These are phyloP conservation scores for Auriscalpium microsporum DNA, from an alignment of 768 basidiomycete genomes.

Conservation along the genomic window DNA sequence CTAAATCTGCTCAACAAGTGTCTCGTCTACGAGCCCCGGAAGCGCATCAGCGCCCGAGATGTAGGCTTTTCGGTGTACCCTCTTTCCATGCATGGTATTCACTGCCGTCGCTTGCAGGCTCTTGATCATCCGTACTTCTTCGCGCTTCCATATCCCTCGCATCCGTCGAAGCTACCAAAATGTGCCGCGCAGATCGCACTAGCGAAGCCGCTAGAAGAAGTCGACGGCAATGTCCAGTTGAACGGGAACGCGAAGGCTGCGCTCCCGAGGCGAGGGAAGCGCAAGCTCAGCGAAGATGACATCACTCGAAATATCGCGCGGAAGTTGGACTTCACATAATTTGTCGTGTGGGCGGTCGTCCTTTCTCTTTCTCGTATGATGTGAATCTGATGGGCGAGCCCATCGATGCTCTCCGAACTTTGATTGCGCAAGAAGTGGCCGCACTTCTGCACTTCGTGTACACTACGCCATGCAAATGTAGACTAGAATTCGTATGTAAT, in stretches of 20 bases:
- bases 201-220: constrained; percentile 61
- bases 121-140: constrained; percentile 85
- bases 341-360: not conserved
- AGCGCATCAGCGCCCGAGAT: constrained; percentile 71
- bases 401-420: no score
- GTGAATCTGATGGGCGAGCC: no score
- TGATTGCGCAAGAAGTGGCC: no score
- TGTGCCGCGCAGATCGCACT: constrained; percentile 32
- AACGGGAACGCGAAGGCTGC: constrained; percentile 40
- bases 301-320: constrained; percentile 53
- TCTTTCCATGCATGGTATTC: not conserved
- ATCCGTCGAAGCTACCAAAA: constrained; percentile 86
- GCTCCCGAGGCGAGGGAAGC: constrained; percentile 52
- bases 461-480: constrained; percentile 12
- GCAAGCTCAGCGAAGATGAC: constrained; percentile 54
- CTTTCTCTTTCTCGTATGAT: not conserved
- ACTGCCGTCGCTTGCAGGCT: constrained; percentile 40
- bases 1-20: constrained; percentile 75
- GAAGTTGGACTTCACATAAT: constrained; percentile 50
- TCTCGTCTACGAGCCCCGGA: constrained; percentile 78
- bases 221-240: constrained; percentile 64
- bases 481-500: constrained; percentile 10
- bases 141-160: constrained; percentile 77
- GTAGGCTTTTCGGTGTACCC: constrained; percentile 33
- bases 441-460: not conserved